Conservation (phyloP, 495 filamentous ascomycete genomes). For the Barbatosphaeria neglecta region DNA sequence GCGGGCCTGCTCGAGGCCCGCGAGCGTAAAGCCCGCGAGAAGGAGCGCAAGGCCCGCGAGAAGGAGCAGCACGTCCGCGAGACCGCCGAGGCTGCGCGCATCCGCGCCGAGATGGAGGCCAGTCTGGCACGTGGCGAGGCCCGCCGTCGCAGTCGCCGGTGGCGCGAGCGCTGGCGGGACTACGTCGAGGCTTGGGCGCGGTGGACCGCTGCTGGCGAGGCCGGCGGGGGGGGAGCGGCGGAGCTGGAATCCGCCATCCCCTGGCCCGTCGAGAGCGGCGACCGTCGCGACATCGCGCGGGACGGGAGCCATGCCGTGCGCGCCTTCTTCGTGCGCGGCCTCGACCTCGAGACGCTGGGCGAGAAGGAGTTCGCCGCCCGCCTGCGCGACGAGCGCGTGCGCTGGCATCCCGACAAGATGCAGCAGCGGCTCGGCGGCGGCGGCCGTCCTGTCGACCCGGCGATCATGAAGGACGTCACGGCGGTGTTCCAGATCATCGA, state of each 20-base stretch:
- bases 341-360: conserved; percentile 43
- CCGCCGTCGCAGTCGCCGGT: conserved; percentile 21
- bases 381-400: conserved; percentile 74
- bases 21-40: conserved; percentile 29
- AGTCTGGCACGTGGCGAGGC: conserved; percentile 38
- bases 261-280: conserved; percentile 68
- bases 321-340: conserved; percentile 30
- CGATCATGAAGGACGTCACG: conserved; percentile 65
- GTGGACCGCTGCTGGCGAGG: too few relatives aligned
- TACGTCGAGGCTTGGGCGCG: conserved; percentile 52
- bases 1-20: conserved; percentile 47
- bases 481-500: conserved; percentile 89
- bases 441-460: conserved; percentile 52
- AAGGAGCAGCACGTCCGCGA: too few relatives aligned
- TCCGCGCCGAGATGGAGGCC: conserved; percentile 34
- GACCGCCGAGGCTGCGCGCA: conserved; percentile 36
- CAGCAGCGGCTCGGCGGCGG: conserved; percentile 72
- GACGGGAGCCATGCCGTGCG: conserved; percentile 17
- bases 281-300: conserved; percentile 14
- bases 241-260: too few relatives aligned
- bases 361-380: conserved; percentile 46
- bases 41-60: conserved; percentile 27
- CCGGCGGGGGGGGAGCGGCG: too few relatives aligned
- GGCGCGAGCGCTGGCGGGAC: conserved; percentile 43
- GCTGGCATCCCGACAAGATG: conserved; percentile 98